These are phyloP conservation scores for Calonectria multiphialidica DNA, from an alignment of 2,329 filamentous ascomycete species.

Conservation along the genomic window DNA sequence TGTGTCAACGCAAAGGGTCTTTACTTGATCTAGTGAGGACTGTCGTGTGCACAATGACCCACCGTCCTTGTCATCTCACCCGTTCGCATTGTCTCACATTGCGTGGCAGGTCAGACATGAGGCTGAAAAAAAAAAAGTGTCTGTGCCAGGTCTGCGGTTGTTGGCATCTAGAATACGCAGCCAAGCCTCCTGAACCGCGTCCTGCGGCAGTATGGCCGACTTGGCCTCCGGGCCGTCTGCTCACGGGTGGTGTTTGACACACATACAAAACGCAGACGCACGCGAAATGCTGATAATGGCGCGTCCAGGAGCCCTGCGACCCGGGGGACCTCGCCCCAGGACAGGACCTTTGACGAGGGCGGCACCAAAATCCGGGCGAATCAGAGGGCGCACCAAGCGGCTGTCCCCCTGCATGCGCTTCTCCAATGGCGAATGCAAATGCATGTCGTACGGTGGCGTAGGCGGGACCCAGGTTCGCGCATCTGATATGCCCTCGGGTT, in stretches of 20 bases:
- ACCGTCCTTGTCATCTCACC: neutral
- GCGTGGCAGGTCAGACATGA: neutral
- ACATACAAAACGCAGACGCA: slow-evolving; percentile 4
- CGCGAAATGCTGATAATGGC: neutral
- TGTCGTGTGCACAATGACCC: neutral
- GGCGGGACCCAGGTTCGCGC: neutral
- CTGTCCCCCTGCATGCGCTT: neutral
- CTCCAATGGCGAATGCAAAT: neutral
- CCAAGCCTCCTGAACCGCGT: neutral
- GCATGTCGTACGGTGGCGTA: slow-evolving; percentile 4
- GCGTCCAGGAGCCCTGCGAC: neutral
- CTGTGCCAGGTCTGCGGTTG: neutral
- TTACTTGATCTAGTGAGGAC: neutral
- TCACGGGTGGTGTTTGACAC: neutral
- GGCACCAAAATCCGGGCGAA: neutral
- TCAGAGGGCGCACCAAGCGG: neutral
- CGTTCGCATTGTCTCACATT: neutral
- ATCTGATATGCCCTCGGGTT: neutral
- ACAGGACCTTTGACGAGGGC: neutral
- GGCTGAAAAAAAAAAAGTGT: neutral
- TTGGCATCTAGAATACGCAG: neutral
- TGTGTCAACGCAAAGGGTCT: neutral
- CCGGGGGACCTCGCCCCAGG: neutral
- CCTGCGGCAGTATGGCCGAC: neutral
- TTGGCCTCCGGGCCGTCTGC: neutral